Conservation (phyloP, 257 asterid species). For the Petunia axillaris region DNA sequence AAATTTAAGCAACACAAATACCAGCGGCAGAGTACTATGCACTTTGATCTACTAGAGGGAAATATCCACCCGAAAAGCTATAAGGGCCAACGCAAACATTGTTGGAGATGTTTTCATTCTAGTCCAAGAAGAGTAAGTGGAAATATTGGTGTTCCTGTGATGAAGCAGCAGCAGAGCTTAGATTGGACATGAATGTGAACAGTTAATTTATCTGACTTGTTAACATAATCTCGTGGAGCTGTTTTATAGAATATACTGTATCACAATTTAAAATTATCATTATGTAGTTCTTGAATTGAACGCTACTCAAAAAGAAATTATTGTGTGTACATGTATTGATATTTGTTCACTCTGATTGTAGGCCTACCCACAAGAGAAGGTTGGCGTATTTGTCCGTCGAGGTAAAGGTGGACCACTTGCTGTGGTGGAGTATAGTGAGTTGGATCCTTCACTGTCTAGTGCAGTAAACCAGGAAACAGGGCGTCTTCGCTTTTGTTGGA, state of each 20-base stretch:
- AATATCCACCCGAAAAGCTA: neutral
- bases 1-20: neutral
- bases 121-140: conserved; percentile 5
- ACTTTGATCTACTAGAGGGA: neutral
- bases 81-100: neutral
- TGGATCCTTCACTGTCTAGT: conserved; percentile 77
- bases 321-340: neutral
- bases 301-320: neutral
- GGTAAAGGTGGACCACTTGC: conserved; percentile 95
- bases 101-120: neutral
- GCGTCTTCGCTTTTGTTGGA: conserved; percentile 96
- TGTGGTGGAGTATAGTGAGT: conserved; percentile 91
- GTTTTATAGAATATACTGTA: neutral
- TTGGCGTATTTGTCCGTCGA: conserved; percentile 91
- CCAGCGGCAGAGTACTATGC: neutral
- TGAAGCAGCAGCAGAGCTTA: neutral
- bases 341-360: conserved; percentile 32
- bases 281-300: neutral
- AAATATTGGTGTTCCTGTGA: conserved; percentile 11
- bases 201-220: neutral
- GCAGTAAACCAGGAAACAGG: conserved; percentile 87
- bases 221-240: neutral
- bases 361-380: conserved; percentile 99
- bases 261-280: neutral
- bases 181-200: neutral